Percentiles rank a stretch among this genome's conserved stretches.
Evolutionary conservation across 2,329 filamentous ascomycete genomes (phyloP).

Genomic region (Coniella vitis): DNA sequence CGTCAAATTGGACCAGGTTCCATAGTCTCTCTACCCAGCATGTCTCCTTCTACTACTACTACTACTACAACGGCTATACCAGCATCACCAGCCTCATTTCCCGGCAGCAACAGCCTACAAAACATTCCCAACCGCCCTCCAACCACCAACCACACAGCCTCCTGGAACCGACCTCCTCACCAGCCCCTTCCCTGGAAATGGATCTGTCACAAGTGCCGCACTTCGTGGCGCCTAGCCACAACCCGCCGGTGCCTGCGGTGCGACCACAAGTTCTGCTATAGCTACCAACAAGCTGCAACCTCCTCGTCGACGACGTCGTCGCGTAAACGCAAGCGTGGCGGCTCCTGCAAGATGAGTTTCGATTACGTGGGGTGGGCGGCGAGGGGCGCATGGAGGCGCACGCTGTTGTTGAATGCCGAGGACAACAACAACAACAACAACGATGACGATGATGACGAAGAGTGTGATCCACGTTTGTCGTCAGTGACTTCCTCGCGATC

Average conservation of each 20-base stretch:
- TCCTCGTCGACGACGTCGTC: conserved; percentile 15
- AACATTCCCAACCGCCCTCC: conserved; percentile 2
- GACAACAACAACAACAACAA: neutral
- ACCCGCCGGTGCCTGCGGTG: conserved; percentile 34
- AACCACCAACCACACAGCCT: neutral
- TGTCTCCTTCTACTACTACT: no score
- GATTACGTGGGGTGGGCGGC: conserved; percentile 28
- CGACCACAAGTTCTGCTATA: conserved; percentile 29
- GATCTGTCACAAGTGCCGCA: conserved; percentile 27
- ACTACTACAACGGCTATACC: no score
- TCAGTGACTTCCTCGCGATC: no score
- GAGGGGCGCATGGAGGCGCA: conserved; percentile 26
- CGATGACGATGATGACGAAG: neutral
- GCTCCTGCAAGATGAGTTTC: conserved; percentile 24
- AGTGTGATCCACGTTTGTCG: no score
- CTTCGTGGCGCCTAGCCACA: conserved; percentile 22
- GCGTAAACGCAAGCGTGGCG: conserved; percentile 6
- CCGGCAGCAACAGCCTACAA: neutral
- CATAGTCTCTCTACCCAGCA: no score
- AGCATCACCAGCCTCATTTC: no score
- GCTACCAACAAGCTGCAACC: conserved; percentile 12
- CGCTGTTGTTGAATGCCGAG: conserved; percentile 7
- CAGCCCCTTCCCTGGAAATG: conserved; percentile 25
- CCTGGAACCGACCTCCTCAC: conserved; percentile 1
- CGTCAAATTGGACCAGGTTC: no score